Base-by-base conservation (phyloP, 306 rosid genomes). In the Calophaca sinica region DNA sequence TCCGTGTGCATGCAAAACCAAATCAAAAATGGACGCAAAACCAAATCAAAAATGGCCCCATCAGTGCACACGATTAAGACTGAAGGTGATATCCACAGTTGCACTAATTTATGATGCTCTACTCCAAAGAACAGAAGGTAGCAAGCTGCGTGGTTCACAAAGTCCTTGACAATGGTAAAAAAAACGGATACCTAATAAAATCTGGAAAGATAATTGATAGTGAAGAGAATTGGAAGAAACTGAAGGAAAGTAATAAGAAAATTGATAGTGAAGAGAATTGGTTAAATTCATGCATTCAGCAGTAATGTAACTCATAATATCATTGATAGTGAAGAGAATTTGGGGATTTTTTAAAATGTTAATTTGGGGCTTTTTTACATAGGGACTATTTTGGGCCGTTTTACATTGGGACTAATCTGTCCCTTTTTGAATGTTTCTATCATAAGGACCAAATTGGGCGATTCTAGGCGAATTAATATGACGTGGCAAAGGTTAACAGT, bases 61-160 rank as follows among this genome's bases (percentile, higher is more conserved):
- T 0, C 1, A 20, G 26, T 20, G 26, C 26, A 20, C 1, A 1
- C 26, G 26, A 20, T 20, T 20, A 20, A 94, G 99, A 63, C 92
- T 31, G 96, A 94, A 87, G 98, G 81, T 11, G 89, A 96, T 4
- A 81, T 94, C 72, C 99, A 94, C 85, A 94, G 99, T 84, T 94
- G n/a, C n/a, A n/a, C 99, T 38, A 94, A 94, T n/a, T n/a, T 76
- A 92, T 94, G 86, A 94, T 94, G 99, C 92, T 90, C 26, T 94
- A 92, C 87, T 94, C 98, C 0, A 90, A 92, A 73, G 98, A 94
- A 59, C 84, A 94, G 82, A 82, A 94, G 26, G 92, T 92, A 53
- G 91, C 96, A 5, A 94, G 99, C 75, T 90, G 99, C 6, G 97
- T 92, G 58, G 99, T 97, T 49, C 99, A 92, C 72, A 90, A 92